Evolutionary conservation across 768 basidiomycete genomes (phyloP).

Genomic region (Albatrellus ellisii): DNA sequence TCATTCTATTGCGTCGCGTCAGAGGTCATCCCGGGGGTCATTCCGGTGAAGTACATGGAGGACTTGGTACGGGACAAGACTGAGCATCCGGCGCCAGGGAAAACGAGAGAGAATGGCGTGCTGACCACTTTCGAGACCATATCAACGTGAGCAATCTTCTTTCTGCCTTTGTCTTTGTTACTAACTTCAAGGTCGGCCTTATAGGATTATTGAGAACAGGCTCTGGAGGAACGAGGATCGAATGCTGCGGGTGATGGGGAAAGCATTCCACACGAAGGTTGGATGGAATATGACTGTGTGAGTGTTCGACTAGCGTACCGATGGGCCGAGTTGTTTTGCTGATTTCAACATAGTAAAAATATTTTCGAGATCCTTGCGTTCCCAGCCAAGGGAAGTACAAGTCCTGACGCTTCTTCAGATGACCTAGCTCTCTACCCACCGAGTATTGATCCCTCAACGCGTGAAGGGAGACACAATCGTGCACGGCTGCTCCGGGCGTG

Average conservation of each 20-base stretch:
- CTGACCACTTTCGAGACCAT: slow-evolving; percentile 52
- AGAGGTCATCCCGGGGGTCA: slow-evolving; percentile 57
- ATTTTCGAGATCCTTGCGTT: too few relatives aligned
- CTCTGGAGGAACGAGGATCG: slow-evolving; percentile 61
- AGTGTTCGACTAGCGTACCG: slow-evolving; percentile 15
- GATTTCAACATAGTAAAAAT: too few relatives aligned
- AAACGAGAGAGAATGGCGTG: slow-evolving; percentile 40
- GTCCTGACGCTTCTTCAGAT: slow-evolving; percentile 17
- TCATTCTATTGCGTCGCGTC: slow-evolving; percentile 62
- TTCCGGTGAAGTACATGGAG: slow-evolving; percentile 48
- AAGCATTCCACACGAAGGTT: slow-evolving; percentile 46
- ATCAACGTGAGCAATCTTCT: slow-evolving; percentile 34
- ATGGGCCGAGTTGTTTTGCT: neutral
- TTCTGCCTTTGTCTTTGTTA: slow-evolving; percentile 1
- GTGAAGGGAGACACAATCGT: slow-evolving; percentile 36
- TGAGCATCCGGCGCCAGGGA: slow-evolving; percentile 42
- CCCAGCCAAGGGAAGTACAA: too few relatives aligned
- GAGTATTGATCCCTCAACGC: slow-evolving; percentile 30
- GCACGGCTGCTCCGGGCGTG: slow-evolving; percentile 64
- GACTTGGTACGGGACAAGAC: slow-evolving; percentile 50
- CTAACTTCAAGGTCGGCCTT: slow-evolving; percentile 1
- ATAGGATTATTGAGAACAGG: slow-evolving; percentile 62
- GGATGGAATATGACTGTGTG: slow-evolving; percentile 55
- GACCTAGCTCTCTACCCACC: slow-evolving; percentile 44
- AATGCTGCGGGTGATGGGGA: slow-evolving; percentile 36